phyloP scores from a whole-genome alignment of 1,139 yeast species.

The Kluyveromyces marxianus region DNA sequence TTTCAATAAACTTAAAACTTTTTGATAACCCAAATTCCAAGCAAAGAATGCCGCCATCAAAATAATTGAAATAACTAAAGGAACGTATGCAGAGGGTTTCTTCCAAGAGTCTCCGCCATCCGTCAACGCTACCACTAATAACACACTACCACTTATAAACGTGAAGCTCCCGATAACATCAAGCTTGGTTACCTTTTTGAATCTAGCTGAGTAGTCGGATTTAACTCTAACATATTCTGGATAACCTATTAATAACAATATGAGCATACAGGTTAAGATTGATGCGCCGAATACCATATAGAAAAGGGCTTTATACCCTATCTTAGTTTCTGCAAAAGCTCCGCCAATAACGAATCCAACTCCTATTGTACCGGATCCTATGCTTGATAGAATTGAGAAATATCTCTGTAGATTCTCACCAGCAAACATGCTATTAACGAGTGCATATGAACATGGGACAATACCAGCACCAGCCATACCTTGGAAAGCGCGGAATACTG shows the following conservation, averaged over 20 bases:
- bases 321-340: constrained; percentile 27
- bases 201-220: constrained; percentile 13
- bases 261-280: neutral
- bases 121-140: constrained; percentile 32
- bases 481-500: constrained; percentile 34
- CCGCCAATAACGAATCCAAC: constrained; percentile 34
- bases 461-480: constrained; percentile 34
- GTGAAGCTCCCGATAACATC: constrained; percentile 27
- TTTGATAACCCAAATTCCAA: constrained; percentile 13
- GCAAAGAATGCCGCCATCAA: constrained; percentile 9
- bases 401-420: constrained; percentile 25
- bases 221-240: constrained; percentile 8
- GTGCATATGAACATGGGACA: constrained; percentile 30
- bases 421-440: constrained; percentile 28
- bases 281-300: constrained; percentile 26
- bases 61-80: constrained; percentile 17
- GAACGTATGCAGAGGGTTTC: constrained; percentile 27
- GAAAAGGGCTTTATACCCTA: constrained; percentile 31
- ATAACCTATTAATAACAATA: neutral
- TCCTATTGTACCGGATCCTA: constrained; percentile 28
- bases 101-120: constrained; percentile 33
- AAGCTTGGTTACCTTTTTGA: constrained; percentile 12
- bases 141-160: constrained; percentile 26
- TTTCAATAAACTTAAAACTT: constrained; percentile 1
- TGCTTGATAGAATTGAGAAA: constrained; percentile 20